phyloP scores from a whole-genome alignment of 371 early-diverging fungal species.

The Mortierella sp. region DNA sequence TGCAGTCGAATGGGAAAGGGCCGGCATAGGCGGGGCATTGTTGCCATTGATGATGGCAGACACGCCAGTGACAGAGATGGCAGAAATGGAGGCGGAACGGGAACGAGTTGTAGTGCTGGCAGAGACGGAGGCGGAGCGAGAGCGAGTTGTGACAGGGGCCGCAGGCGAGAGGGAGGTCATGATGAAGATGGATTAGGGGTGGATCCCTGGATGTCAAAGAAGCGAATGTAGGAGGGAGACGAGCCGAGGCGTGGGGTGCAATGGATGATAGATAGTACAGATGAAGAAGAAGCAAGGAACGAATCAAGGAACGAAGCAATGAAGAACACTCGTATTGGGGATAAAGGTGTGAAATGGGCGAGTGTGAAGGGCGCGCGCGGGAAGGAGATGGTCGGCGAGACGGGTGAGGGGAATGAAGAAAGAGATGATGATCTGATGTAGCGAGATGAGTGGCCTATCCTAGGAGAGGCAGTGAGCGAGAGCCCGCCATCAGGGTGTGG shows the following conservation, averaged over 20 bases:
- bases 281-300: not conserved
- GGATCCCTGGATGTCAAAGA: no score
- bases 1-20: constrained; percentile 25
- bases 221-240: not conserved
- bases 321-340: not conserved
- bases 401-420: not conserved
- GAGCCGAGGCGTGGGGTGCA: no score
- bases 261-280: no score
- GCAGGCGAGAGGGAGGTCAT: not conserved
- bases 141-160: not conserved
- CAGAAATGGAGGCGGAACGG: constrained; percentile 13
- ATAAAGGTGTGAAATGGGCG: not conserved
- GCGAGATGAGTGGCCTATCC: not conserved
- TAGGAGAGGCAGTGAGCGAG: not conserved
- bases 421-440: not conserved
- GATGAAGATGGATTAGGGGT: not conserved
- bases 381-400: not conserved
- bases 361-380: not conserved
- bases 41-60: not conserved
- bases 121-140: constrained; percentile 13
- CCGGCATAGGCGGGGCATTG: constrained; percentile 9
- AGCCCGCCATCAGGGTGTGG: not conserved
- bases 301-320: not conserved
- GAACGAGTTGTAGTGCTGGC: constrained; percentile 4
- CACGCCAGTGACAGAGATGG: constrained; percentile 13